Evolutionary conservation across 2,329 filamentous ascomycete genomes (phyloP).

Genomic region (Aspergillus costaricaensis): DNA sequence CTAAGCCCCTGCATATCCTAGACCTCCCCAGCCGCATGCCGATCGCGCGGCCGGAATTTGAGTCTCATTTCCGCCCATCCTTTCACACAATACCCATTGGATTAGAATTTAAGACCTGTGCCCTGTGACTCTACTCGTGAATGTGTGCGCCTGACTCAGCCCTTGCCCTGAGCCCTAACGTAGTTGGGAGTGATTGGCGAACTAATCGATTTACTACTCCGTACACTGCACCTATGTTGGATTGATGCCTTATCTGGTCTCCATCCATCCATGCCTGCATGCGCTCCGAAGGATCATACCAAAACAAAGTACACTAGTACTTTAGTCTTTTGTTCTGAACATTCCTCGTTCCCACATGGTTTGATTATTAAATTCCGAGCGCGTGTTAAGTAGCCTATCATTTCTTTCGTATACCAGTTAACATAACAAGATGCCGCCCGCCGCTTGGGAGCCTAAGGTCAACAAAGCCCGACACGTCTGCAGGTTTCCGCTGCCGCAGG

Average conservation of each 20-base stretch:
- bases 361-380: background rate
- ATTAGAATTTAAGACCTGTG: background rate
- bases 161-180: slow-evolving; percentile 20
- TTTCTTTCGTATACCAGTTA: background rate
- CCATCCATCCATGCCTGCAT: background rate
- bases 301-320: background rate
- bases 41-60: slow-evolving; percentile 17
- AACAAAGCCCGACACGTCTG: background rate
- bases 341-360: background rate
- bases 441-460: too few species aligned
- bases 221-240: background rate
- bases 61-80: background rate
- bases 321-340: background rate
- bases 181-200: too few species aligned
- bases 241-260: background rate
- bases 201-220: background rate
- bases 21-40: slow-evolving; percentile 18
- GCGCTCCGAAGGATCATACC: background rate
- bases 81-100: background rate
- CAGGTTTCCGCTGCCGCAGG: background rate
- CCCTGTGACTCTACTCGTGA: background rate
- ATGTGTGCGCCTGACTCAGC: slow-evolving; percentile 15
- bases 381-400: background rate
- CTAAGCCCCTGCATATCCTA: slow-evolving; percentile 1
- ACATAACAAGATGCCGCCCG: too few species aligned